Evolutionary conservation across 2,329 filamentous ascomycete species (phyloP).

Genomic region (Aspergillus pseudoterreus): DNA sequence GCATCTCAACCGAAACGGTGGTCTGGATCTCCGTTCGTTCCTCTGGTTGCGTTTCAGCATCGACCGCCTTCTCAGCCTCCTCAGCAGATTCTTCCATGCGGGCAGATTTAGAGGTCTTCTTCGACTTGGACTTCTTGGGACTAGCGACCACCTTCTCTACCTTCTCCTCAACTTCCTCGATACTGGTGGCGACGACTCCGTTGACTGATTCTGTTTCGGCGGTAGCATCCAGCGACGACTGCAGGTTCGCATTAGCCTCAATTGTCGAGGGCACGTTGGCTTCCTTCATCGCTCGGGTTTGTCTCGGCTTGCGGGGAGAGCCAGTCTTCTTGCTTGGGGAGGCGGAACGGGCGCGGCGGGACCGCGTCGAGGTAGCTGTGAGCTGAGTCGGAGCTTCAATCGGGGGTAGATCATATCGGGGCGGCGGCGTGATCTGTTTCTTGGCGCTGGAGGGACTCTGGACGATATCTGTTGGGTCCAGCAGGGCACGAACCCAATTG

Average conservation of each 20-base stretch:
- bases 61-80: conserved; percentile 58
- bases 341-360: conserved; percentile 57
- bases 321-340: conserved; percentile 51
- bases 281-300: conserved; percentile 48
- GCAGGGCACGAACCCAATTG: conserved; percentile 85
- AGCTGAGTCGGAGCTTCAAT: conserved; percentile 35
- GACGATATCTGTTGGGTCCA: conserved; percentile 79
- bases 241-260: conserved; percentile 47
- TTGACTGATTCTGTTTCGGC: conserved; percentile 26
- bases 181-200: conserved; percentile 23
- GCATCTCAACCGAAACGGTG: conserved; percentile 72
- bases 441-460: conserved; percentile 63
- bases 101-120: conserved; percentile 16
- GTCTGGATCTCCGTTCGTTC: conserved; percentile 58
- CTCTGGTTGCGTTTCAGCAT: conserved; percentile 52
- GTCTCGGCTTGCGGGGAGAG: conserved; percentile 54
- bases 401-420: conserved; percentile 64
- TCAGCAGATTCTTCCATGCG: conserved; percentile 13
- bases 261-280: conserved; percentile 47
- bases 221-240: conserved; percentile 46
- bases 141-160: conserved; percentile 23
- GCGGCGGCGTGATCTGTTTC: conserved; percentile 76
- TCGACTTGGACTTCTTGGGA: conserved; percentile 18
- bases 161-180: conserved; percentile 25
- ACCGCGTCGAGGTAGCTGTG: conserved; percentile 34